Evolutionary conservation across 2,329 filamentous ascomycete species (phyloP).

Genomic region (Myriosclerotinia scirpicola): DNA sequence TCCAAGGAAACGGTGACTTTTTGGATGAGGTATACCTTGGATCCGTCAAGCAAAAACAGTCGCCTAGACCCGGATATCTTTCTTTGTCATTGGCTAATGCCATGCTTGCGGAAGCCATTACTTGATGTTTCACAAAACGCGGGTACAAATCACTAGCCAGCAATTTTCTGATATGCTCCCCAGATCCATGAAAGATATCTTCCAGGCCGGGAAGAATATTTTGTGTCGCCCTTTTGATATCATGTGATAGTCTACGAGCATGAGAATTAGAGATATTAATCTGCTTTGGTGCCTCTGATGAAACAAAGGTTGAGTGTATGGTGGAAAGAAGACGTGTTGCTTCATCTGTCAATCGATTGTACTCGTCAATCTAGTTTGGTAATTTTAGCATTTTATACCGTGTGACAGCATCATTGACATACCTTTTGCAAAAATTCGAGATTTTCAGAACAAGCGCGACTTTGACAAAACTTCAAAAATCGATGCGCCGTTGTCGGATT

Average conservation of each 20-base stretch:
- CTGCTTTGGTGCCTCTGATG: conserved; percentile 38
- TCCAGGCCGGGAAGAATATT: conserved; percentile 38
- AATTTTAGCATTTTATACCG: neutral
- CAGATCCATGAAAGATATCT: conserved; percentile 44
- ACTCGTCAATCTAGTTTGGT: conserved; percentile 45
- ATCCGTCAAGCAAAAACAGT: conserved; percentile 59
- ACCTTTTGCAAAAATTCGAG: conserved; percentile 54
- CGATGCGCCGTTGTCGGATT: conserved; percentile 50
- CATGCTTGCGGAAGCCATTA: conserved; percentile 48
- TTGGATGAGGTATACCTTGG: conserved; percentile 40
- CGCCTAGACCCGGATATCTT: conserved; percentile 55
- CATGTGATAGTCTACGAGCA: conserved; percentile 28
- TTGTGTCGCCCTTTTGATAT: conserved; percentile 32
- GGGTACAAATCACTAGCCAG: conserved; percentile 51
- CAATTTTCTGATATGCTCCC: conserved; percentile 47
- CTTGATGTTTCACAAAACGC: conserved; percentile 53
- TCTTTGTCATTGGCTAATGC: conserved; percentile 46
- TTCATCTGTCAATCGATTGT: conserved; percentile 47
- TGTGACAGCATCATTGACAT: conserved; percentile 26
- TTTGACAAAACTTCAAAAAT: conserved; percentile 52
- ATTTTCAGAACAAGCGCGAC: conserved; percentile 49
- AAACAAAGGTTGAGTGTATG: conserved; percentile 48
- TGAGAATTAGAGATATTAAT: conserved; percentile 33
- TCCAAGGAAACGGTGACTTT: neutral
- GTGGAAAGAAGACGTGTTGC: conserved; percentile 48